These are phyloP conservation scores for Fusarium sp. DNA, from an alignment of 2,329 filamentous ascomycete species.

Conservation along the genomic window DNA sequence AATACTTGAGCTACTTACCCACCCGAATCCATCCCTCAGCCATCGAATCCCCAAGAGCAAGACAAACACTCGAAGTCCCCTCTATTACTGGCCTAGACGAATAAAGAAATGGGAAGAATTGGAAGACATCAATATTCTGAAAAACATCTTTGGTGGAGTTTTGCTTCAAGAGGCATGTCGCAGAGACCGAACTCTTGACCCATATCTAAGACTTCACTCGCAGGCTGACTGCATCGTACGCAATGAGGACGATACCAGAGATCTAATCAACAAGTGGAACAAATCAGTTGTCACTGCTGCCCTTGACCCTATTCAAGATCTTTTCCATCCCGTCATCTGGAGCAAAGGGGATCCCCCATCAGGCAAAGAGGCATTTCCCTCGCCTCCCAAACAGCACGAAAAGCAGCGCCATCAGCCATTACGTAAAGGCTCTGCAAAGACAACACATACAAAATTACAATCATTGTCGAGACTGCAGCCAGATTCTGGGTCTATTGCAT, in stretches of 20 bases:
- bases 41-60: conserved; percentile 7
- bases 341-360: conserved; percentile 3
- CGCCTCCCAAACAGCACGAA: background rate
- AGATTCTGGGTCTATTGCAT: conserved; percentile 9
- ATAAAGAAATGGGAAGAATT: conserved; percentile 19
- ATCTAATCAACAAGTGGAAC: conserved; percentile 20
- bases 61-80: conserved; percentile 1
- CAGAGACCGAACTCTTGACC: background rate
- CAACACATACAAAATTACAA: background rate
- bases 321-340: conserved; percentile 24
- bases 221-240: background rate
- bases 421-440: background rate
- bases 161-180: conserved; percentile 1
- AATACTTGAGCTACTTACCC: conserved; percentile 27
- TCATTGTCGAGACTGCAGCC: background rate
- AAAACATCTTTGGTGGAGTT: background rate
- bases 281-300: conserved; percentile 21
- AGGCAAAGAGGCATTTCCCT: background rate
- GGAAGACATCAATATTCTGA: background rate
- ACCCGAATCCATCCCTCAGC: conserved; percentile 13
- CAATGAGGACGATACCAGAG: conserved; percentile 5
- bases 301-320: conserved; percentile 11
- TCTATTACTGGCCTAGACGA: background rate
- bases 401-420: background rate
- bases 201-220: background rate